Base-by-base conservation (phyloP, 345 rosid species). In the Rhodamnia argentea region DNA sequence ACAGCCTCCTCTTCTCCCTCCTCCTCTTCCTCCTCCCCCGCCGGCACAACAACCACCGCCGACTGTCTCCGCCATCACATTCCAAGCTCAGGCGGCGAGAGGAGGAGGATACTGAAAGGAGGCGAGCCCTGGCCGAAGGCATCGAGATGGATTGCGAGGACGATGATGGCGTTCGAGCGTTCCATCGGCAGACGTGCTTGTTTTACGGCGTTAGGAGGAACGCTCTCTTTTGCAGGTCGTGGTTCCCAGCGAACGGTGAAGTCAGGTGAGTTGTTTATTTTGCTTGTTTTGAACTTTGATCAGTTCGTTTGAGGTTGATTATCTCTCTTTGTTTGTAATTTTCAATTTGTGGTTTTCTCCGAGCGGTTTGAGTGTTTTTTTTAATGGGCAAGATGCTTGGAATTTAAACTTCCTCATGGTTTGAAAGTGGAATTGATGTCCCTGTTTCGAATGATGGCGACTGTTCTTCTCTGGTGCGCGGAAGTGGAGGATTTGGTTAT, bases 141-240 rank as follows among this genome's bases (percentile, higher is more conserved):
- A 75, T 96, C 78, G 95, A 92, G 60, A 93, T 93, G 94, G 89
- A 88, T 83, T 82, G 85, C 83, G 93, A 85, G 75, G 92, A 88
- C 62, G 94, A 88, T 3, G 94, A 88, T 44, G 86, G 83, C 82
- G 74, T 22, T 12, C 52, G 52, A 37, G 70, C 55, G 26, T 91
- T 92, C 89, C 92, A 93, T 27, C 88, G 93, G 91, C 90, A 54
- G 58, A 92, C 96, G 81, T 96, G 86, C 53, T 87, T 96, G 85
- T 95, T 97, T 90, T 89, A 82, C 40, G 96, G 99, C 4, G 92
- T 85, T 1, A 88, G 94, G 87, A 89, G 94, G 70, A 94, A 92
- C 90, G 95, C 98, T 75, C 90, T 97, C n/a, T 96, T 97, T 86
- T 92, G 93, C 85, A 90, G 99, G 78, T 96, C 96, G 10, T 97